Evolutionary conservation across 2,329 filamentous ascomycete species (phyloP), one percentile per base, ranked within the genome.

Genomic region (Chrysoporthe deuterocubensis): DNA sequence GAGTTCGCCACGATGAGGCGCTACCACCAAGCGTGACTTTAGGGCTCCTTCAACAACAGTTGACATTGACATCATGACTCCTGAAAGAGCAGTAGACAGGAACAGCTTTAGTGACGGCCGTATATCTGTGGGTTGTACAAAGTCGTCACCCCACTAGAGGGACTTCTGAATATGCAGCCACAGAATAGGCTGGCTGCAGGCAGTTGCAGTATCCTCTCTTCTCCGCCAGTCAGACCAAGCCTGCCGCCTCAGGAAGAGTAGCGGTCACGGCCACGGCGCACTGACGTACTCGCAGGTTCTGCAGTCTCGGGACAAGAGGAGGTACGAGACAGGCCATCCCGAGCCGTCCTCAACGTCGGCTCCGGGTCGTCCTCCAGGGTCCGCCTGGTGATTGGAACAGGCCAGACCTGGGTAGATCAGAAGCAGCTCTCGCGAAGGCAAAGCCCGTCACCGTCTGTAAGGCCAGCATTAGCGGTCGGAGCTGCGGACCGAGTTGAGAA

Each of bases 151-250:
- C 34, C 16, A 62, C 46, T 44, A 46, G 18, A 52, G 3, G 18
- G 18, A 62, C 59, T 2, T 52, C 37, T 37, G 44, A 21, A 42
- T 37, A 62, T 62, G 60, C 60, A 62, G 44, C 60, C 60, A 62
- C 60, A 14, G 60, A 14, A 44, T n/a, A 62, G 44, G 46, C 32
- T 52, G 44, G 44, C 60, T 62, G 60, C 60, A 62, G 60, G 32
- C 8, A 62, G 32, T 62, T 50, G 44, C 46, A 50, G 34, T 16
- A 21, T 32, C n/a, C 26, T 14, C 34, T 16, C 44, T 50, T 37
- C 44, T 50, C 44, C 16, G 32, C 60, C 60, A 62, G 60, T 62
- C 44, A 50, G 32, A 50, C 42, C 46, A 21, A n/a, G 6, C 40
- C n/a, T 62, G 44, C 60, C 60, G 60, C 26, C 44, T 21, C 18